Conservation (phyloP, 2,329 filamentous ascomycete genomes). For the Botrytis pseudocinerea region DNA sequence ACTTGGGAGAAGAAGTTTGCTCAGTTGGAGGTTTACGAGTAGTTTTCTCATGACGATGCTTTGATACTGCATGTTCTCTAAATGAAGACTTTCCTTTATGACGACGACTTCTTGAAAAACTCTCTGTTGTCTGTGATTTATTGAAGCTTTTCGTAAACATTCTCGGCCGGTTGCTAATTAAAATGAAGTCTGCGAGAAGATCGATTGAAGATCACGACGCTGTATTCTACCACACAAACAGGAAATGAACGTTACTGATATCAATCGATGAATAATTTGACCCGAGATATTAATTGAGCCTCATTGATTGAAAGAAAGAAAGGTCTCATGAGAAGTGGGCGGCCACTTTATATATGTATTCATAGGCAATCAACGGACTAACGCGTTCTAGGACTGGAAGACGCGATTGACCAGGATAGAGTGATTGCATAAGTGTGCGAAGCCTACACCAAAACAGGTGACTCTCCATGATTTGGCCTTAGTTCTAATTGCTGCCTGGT, state of each 20-base stretch:
- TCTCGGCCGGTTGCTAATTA: conserved; percentile 22
- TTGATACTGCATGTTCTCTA: conserved; percentile 42
- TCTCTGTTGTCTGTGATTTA: conserved; percentile 39
- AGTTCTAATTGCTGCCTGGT: conserved; percentile 15
- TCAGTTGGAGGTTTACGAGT: conserved; percentile 35
- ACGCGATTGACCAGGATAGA: conserved; percentile 14
- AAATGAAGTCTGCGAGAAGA: background rate
- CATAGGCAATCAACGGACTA: conserved; percentile 13
- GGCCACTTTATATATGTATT: conserved; percentile 10
- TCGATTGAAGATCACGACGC: conserved; percentile 5
- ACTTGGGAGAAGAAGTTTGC: conserved; percentile 34
- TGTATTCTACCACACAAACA: conserved; percentile 4
- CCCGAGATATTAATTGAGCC: background rate
- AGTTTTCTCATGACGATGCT: conserved; percentile 38
- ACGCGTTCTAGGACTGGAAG: conserved; percentile 12
- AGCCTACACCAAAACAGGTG: conserved; percentile 19
- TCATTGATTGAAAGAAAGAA: conserved; percentile 12
- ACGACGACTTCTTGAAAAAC: conserved; percentile 38
- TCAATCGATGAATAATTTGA: background rate
- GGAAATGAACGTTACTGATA: conserved; percentile 2
- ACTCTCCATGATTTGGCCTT: conserved; percentile 5
- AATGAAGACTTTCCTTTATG: conserved; percentile 39
- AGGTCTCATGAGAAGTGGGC: conserved; percentile 9
- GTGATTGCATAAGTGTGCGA: conserved; percentile 15
- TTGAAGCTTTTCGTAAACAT: conserved; percentile 38